Evolutionary conservation across 805 yeast genomes (phyloP).

Genomic region (Henningerozyma blattae): DNA sequence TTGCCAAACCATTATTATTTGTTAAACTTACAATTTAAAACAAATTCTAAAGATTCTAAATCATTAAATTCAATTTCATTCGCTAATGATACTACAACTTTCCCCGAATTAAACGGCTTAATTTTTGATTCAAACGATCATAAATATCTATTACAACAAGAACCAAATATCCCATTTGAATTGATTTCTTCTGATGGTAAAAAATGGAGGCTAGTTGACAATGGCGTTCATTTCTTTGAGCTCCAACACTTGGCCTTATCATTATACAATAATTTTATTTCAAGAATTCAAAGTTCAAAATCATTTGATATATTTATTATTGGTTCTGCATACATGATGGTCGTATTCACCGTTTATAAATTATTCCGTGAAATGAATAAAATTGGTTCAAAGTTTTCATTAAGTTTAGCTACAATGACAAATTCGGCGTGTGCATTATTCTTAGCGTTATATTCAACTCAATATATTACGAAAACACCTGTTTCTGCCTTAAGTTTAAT

Average conservation of each 20-base stretch:
- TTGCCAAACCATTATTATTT: conserved; percentile 21
- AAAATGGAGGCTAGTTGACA: conserved; percentile 48
- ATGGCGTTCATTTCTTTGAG: conserved; percentile 41
- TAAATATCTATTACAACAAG: conserved; percentile 15
- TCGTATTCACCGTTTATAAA: conserved; percentile 71
- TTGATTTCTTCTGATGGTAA: conserved; percentile 30
- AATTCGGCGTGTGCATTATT: conserved; percentile 77
- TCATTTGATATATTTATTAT: conserved; percentile 74
- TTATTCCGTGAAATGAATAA: conserved; percentile 65
- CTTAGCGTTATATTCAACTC: conserved; percentile 58
- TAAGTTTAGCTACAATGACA: conserved; percentile 65
- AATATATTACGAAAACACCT: conserved; percentile 40
- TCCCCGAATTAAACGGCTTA: conserved; percentile 22
- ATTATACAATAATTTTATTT: conserved; percentile 29
- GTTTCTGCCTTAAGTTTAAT: conserved; percentile 66
- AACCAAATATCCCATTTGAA: conserved; percentile 10
- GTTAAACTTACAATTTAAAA: conserved; percentile 17
- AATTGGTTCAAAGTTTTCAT: conserved; percentile 79
- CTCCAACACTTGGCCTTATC: conserved; percentile 40
- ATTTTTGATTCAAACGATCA: conserved; percentile 14
- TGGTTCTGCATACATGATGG: conserved; percentile 70
- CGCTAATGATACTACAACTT: conserved; percentile 1
- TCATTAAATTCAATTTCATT: no score
- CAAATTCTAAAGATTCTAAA: no score
- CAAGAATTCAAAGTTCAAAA: conserved; percentile 59